Evolutionary conservation across 1,284 basidiomycete species (phyloP).

Genomic region (Malassezia caprae): DNA sequence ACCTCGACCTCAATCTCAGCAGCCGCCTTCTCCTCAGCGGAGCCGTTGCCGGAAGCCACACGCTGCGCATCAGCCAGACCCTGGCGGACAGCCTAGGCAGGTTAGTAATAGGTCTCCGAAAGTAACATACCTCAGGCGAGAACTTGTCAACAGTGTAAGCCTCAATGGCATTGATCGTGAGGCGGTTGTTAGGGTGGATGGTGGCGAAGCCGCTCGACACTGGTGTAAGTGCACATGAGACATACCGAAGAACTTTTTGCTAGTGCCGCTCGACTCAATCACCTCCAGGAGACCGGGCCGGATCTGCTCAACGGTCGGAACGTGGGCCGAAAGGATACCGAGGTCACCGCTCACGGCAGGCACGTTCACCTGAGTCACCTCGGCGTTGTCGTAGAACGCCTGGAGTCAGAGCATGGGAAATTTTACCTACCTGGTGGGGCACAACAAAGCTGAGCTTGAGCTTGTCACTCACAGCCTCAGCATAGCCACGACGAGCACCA

Average conservation of each 20-base stretch:
- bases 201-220: constrained; percentile 95
- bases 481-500: constrained; percentile 43
- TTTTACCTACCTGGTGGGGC: constrained; percentile 24
- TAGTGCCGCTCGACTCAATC: constrained; percentile 39
- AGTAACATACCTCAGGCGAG: constrained; percentile 56
- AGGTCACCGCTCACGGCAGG: constrained; percentile 42
- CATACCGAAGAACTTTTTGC: constrained; percentile 44
- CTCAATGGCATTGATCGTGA: constrained; percentile 95
- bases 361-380: constrained; percentile 45
- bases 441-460: constrained; percentile 44
- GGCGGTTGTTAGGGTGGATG: constrained; percentile 90
- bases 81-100: constrained; percentile 62
- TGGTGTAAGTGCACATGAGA: constrained; percentile 47
- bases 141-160: constrained; percentile 86
- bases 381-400: constrained; percentile 35
- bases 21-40: constrained; percentile 86
- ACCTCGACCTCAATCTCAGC: constrained; percentile 91
- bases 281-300: constrained; percentile 46
- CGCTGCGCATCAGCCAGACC: constrained; percentile 82
- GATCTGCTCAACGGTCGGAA: constrained; percentile 45
- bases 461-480: constrained; percentile 47
- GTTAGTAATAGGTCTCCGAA: neutral
- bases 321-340: constrained; percentile 47
- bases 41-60: constrained; percentile 68
- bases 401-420: constrained; percentile 4